Percentiles rank a stretch among this genome's conserved stretches.
Conservation (phyloP, 352 stramenopile species). For the Nothophytophthora sp. region DNA sequence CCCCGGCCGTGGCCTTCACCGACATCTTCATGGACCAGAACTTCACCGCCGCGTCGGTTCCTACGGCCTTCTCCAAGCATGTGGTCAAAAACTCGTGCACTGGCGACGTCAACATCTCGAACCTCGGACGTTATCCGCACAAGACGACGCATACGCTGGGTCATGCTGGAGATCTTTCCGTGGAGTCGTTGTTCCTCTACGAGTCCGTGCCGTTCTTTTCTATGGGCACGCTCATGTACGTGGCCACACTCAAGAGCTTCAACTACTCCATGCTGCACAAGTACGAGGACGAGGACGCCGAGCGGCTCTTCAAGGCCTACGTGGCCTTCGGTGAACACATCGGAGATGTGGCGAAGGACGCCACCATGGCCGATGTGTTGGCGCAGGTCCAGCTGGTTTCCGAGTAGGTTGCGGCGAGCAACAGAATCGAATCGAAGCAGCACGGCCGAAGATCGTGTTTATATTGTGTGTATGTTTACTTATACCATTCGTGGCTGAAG, state of each 20-base stretch:
- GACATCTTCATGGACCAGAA: conserved; percentile 33
- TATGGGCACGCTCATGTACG: conserved; percentile 43
- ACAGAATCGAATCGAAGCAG: background rate
- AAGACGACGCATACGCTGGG: conserved; percentile 9
- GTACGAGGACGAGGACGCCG: conserved; percentile 26
- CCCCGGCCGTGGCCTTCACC: conserved; percentile 12
- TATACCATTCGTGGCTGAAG: too few species aligned
- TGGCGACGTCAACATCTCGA: conserved; percentile 36
- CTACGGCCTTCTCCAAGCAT: conserved; percentile 20
- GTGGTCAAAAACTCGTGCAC: conserved; percentile 22
- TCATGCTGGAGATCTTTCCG: conserved; percentile 19
- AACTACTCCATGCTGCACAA: conserved; percentile 73
- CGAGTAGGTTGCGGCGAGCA: conserved; percentile 4
- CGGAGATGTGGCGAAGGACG: conserved; percentile 26
- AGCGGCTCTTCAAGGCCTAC: conserved; percentile 46
- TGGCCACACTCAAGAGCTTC: conserved; percentile 45
- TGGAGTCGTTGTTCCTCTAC: conserved; percentile 51
- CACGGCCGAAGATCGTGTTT: too few species aligned
- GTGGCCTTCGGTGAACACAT: conserved; percentile 48
- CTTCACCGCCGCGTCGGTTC: conserved; percentile 13
- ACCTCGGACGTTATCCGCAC: conserved; percentile 30
- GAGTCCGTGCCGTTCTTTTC: conserved; percentile 50
- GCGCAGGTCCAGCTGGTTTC: conserved; percentile 1
- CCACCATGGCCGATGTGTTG: conserved; percentile 35
- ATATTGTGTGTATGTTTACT: too few species aligned